These are phyloP conservation scores for Crithidia sp. DNA, from an alignment of 208 protist species.

Conservation along the genomic window DNA sequence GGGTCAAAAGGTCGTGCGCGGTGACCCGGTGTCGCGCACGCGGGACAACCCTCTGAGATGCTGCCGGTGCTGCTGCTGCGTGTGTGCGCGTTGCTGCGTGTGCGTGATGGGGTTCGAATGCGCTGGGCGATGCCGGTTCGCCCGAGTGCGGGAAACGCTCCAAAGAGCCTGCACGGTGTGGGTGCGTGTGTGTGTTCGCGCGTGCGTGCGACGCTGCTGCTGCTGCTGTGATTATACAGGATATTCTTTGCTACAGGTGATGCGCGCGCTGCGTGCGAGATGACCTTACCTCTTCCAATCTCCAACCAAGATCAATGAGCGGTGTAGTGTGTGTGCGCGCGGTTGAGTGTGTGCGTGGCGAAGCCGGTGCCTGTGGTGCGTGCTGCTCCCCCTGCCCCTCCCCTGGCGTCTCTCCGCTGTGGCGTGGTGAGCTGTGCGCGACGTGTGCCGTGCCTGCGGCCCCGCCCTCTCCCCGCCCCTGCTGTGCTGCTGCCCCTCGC, in stretches of 20 bases:
- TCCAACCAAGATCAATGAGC: slow-evolving; percentile 19
- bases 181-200: neutral
- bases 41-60: slow-evolving; percentile 23
- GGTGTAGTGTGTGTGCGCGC: too few relatives aligned
- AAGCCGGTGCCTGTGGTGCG: too few relatives aligned
- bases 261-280: slow-evolving; percentile 10
- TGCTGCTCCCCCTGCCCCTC: too few relatives aligned
- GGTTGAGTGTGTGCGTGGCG: too few relatives aligned
- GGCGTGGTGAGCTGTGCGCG: neutral
- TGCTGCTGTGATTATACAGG: slow-evolving; percentile 12
- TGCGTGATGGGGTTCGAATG: slow-evolving; percentile 53
- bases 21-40: slow-evolving; percentile 12
- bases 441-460: neutral
- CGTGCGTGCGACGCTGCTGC: slow-evolving; percentile 20
- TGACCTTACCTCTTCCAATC: slow-evolving; percentile 15
- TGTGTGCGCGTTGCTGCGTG: neutral
- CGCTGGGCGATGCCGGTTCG: slow-evolving; percentile 41
- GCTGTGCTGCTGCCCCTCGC: neutral
- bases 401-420: neutral
- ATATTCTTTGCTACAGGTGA: slow-evolving; percentile 17
- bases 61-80: neutral
- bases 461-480: neutral
- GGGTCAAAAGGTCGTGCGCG: slow-evolving; percentile 17
- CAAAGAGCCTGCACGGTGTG: slow-evolving; percentile 32
- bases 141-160: slow-evolving; percentile 58